These are phyloP conservation scores for Marvania coccoides DNA, from an alignment of 139 green algal species.

Conservation along the genomic window DNA sequence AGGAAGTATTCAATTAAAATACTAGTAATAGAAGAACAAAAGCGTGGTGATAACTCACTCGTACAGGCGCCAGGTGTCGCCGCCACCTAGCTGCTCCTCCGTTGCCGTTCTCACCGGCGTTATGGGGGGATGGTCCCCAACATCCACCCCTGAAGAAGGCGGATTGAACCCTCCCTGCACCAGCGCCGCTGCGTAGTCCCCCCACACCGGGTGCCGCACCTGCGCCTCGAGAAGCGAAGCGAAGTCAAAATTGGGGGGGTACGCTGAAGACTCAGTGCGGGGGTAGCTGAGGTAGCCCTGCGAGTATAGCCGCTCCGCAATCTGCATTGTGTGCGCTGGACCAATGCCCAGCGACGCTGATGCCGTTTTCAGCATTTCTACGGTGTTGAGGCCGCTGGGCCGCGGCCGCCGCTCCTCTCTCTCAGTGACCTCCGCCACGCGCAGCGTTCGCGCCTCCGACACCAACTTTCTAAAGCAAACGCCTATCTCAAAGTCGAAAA, in stretches of 20 bases:
- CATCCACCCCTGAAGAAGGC: slow-evolving; percentile 54
- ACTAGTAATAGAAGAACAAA: too few species aligned
- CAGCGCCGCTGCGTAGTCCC: slow-evolving; percentile 60
- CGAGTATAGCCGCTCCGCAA: slow-evolving; percentile 83
- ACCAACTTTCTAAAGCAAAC: slow-evolving; percentile 30
- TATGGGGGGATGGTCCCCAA: slow-evolving; percentile 87
- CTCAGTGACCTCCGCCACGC: slow-evolving; percentile 38
- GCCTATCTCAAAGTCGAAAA: slow-evolving; percentile 62
- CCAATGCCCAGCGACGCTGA: slow-evolving; percentile 66
- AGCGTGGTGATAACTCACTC: too few species aligned
- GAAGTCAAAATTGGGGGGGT: slow-evolving; percentile 82
- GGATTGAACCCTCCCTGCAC: slow-evolving; percentile 31
- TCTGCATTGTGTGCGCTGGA: slow-evolving; percentile 66
- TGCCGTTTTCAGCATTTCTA: slow-evolving; percentile 78
- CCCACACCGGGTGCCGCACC: slow-evolving; percentile 62
- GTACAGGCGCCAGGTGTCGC: slow-evolving; percentile 82
- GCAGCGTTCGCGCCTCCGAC: slow-evolving; percentile 15
- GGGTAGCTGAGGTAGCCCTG: slow-evolving; percentile 81
- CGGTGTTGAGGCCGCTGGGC: slow-evolving; percentile 76
- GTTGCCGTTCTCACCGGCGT: slow-evolving; percentile 69
- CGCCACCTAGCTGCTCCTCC: slow-evolving; percentile 60
- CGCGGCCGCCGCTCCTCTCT: slow-evolving; percentile 53
- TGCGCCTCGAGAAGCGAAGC: slow-evolving; percentile 46
- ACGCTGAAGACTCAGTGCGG: slow-evolving; percentile 75
- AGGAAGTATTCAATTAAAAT: background rate